A percentile compares a stretch with the other conserved stretches of the same genome.
These are phyloP conservation scores for Sarocladiaceae sp. DNA, from an alignment of 2,329 filamentous ascomycete genomes.

Conservation along the genomic window DNA sequence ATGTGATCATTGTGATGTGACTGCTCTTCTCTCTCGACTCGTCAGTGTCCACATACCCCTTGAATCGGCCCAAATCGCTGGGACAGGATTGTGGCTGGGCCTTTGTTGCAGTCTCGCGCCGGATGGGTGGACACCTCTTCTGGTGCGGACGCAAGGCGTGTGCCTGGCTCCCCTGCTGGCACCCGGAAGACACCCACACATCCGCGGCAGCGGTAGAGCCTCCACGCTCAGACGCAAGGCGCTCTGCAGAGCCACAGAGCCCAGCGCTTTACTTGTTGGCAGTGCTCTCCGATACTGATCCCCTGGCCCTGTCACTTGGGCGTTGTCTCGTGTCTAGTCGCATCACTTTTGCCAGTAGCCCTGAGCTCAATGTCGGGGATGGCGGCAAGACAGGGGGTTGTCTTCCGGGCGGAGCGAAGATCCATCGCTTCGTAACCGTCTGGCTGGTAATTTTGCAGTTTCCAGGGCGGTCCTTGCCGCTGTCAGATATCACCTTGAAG, in stretches of 20 bases:
- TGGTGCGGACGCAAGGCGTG: too few species aligned
- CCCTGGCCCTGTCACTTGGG: background rate
- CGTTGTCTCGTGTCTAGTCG: conserved; percentile 1
- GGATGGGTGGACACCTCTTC: background rate
- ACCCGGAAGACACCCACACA: background rate
- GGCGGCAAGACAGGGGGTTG: background rate
- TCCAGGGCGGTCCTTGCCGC: conserved; percentile 3
- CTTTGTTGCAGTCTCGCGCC: background rate
- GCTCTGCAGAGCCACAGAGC: conserved; percentile 4
- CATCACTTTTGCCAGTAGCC: background rate
- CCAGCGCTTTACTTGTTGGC: background rate
- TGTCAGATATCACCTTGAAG: conserved; percentile 1
- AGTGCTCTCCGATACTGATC: background rate
- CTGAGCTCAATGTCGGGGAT: conserved; percentile 1
- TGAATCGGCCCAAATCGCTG: conserved; percentile 9
- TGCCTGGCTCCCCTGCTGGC: background rate
- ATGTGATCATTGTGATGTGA: too few species aligned
- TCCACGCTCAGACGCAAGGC: conserved; percentile 7
- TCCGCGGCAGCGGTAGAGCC: conserved; percentile 5
- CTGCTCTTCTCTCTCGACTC: too few species aligned
- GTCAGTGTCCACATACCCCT: too few species aligned
- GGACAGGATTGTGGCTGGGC: background rate
- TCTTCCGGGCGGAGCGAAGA: conserved; percentile 7
- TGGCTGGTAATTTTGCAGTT: conserved; percentile 1
- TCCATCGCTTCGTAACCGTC: conserved; percentile 1